Conservation (phyloP, 1,284 basidiomycete genomes). For the Apiotrichum brassicae region DNA sequence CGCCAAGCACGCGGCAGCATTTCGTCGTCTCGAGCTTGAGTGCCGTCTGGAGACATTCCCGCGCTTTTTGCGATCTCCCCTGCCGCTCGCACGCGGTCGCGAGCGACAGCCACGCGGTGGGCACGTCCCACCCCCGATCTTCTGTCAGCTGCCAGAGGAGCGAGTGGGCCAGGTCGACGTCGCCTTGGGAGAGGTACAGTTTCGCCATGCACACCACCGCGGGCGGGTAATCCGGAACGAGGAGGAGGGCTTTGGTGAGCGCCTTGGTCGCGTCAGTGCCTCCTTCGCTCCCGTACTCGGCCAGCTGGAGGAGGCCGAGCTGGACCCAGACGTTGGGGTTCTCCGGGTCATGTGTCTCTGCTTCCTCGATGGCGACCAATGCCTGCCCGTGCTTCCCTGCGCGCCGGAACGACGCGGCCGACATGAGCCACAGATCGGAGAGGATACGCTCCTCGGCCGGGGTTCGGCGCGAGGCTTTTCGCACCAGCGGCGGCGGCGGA, state of each 20-base stretch:
- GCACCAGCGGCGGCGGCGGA: constrained; percentile 25
- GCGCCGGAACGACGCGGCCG: constrained; percentile 86
- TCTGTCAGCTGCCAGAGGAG: constrained; percentile 51
- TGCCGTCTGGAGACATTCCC: constrained; percentile 68
- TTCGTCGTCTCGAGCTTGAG: constrained; percentile 61
- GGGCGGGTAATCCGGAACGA: constrained; percentile 66
- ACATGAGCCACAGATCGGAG: constrained; percentile 86
- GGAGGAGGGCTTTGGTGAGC: constrained; percentile 75
- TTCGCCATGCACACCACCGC: constrained; percentile 70
- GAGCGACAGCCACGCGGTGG: constrained; percentile 87
- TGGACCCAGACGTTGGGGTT: constrained; percentile 92
- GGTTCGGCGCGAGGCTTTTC: constrained; percentile 38
- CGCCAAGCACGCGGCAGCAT: constrained; percentile 32
- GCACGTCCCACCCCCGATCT: constrained; percentile 68
- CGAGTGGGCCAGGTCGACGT: constrained; percentile 61
- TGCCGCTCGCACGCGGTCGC: constrained; percentile 70
- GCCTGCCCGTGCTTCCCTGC: constrained; percentile 83
- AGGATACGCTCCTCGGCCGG: constrained; percentile 66
- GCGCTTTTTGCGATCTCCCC: constrained; percentile 60
- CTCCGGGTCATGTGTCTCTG: constrained; percentile 77
- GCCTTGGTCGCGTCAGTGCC: constrained; percentile 37
- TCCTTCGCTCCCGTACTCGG: constrained; percentile 24
- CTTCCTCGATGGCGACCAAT: constrained; percentile 87
- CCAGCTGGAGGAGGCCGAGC: constrained; percentile 69
- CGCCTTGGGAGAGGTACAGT: constrained; percentile 56